Percentiles rank a stretch among this genome's conserved stretches.
Conservation (phyloP, 106 monocot genomes). For the Allium sativum region DNA sequence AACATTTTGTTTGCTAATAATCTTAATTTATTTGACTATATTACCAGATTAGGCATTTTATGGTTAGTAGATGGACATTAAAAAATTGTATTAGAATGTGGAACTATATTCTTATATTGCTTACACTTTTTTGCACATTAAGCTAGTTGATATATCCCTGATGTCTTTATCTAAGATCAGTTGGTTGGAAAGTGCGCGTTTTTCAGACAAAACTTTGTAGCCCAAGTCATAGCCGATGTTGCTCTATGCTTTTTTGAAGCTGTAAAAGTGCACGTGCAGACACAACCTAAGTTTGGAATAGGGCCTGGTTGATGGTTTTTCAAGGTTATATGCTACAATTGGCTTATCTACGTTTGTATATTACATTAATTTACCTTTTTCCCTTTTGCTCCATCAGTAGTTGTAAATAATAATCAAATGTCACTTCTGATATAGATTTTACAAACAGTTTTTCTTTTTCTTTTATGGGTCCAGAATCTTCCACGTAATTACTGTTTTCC, state of each 20-base stretch:
- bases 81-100: no score
- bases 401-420: background rate
- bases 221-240: slow-evolving; percentile 88
- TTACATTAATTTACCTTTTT: background rate
- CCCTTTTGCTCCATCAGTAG: no score
- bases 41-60: no score
- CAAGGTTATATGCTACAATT: slow-evolving; percentile 68
- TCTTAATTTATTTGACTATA: no score
- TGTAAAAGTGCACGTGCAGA: slow-evolving; percentile 96
- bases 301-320: slow-evolving; percentile 81
- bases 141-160: no score
- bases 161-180: no score
- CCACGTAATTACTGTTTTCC: slow-evolving; percentile 50
- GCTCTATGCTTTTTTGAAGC: slow-evolving; percentile 80
- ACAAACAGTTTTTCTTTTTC: slow-evolving; percentile 71
- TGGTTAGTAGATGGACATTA: no score
- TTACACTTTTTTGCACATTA: no score
- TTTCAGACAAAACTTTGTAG: no score
- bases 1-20: no score
- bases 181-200: no score
- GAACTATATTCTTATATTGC: no score
- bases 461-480: slow-evolving; percentile 89
- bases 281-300: slow-evolving; percentile 71
- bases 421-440: slow-evolving; percentile 48
- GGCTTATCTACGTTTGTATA: slow-evolving; percentile 65